Conservation (phyloP, 805 yeast species). For the Candida insectorum region DNA sequence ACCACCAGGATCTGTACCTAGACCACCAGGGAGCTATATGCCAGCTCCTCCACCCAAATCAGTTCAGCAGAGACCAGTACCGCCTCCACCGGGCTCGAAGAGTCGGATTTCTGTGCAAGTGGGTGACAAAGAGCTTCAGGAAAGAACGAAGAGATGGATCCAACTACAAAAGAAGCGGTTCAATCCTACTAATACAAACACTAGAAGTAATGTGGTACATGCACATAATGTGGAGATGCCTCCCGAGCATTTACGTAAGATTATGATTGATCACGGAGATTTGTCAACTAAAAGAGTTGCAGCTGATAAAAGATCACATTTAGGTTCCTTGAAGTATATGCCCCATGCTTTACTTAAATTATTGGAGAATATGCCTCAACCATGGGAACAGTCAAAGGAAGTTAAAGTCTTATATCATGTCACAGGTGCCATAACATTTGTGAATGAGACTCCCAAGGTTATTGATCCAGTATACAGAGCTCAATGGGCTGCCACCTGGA, state of each 20-base stretch:
- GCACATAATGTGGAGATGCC: conserved; percentile 81
- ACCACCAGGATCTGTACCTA: conserved; percentile 11
- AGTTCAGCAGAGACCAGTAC: no score
- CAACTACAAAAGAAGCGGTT: conserved; percentile 59
- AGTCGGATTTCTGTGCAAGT: conserved; percentile 21
- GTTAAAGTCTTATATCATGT: conserved; percentile 87
- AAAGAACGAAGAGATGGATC: conserved; percentile 57
- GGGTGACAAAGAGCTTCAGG: conserved; percentile 32
- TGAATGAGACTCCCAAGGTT: conserved; percentile 87
- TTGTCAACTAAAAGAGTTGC: conserved; percentile 75
- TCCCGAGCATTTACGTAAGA: conserved; percentile 86
- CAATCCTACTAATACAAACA: conserved; percentile 19
- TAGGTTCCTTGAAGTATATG: conserved; percentile 90
- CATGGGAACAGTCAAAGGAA: conserved; percentile 89
- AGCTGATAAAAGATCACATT: conserved; percentile 78
- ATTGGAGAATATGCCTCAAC: conserved; percentile 95
- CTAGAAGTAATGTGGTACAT: conserved; percentile 48
- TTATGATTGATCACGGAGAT: conserved; percentile 80
- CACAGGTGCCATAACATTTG: conserved; percentile 94
- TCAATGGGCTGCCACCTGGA: conserved; percentile 95
- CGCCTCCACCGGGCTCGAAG: neutral
- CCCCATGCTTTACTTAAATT: conserved; percentile 93
- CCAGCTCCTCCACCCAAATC: conserved; percentile 16
- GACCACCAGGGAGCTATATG: conserved; percentile 10
- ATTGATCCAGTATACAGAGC: conserved; percentile 88